These are phyloP conservation scores for Fusarium palustre DNA, from an alignment of 2,329 filamentous ascomycete species.

Conservation along the genomic window DNA sequence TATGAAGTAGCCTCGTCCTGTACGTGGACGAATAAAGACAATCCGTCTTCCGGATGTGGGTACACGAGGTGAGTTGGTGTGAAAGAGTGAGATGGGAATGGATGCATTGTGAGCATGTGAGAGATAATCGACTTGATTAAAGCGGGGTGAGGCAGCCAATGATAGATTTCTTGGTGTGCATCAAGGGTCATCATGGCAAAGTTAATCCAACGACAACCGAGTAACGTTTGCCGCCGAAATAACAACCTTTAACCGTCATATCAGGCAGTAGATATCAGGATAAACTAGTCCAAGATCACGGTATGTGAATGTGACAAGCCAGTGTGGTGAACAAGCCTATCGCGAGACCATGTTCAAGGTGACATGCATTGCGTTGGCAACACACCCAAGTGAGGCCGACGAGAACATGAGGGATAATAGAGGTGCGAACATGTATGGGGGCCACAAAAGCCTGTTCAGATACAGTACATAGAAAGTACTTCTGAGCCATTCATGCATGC, in stretches of 20 bases:
- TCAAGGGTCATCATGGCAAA: constrained; percentile 19
- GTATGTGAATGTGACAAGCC: constrained; percentile 24
- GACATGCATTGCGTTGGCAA: constrained; percentile 14
- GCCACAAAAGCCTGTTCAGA: constrained; percentile 33
- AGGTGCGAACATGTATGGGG: constrained; percentile 24
- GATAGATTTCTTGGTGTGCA: neutral
- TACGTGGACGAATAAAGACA: constrained; percentile 42
- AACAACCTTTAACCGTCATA: constrained; percentile 9
- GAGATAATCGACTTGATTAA: constrained; percentile 15
- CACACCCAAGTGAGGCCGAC: constrained; percentile 8
- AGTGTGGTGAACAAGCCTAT: constrained; percentile 23
- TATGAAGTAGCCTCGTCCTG: constrained; percentile 26
- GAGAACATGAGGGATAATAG: constrained; percentile 45
- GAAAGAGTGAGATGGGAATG: constrained; percentile 28
- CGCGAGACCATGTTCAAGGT: constrained; percentile 4
- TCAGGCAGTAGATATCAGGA: constrained; percentile 1
- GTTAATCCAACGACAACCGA: constrained; percentile 12
- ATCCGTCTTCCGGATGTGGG: constrained; percentile 24
- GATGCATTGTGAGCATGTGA: constrained; percentile 25
- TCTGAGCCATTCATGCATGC: constrained; percentile 42
- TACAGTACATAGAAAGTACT: too few species aligned
- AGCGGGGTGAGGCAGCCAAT: constrained; percentile 30
- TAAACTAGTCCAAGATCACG: constrained; percentile 14
- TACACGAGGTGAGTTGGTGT: constrained; percentile 33
- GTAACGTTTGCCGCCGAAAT: constrained; percentile 19